Conservation (phyloP, 176 grass and related monocot species). For the Carex littledalei region DNA sequence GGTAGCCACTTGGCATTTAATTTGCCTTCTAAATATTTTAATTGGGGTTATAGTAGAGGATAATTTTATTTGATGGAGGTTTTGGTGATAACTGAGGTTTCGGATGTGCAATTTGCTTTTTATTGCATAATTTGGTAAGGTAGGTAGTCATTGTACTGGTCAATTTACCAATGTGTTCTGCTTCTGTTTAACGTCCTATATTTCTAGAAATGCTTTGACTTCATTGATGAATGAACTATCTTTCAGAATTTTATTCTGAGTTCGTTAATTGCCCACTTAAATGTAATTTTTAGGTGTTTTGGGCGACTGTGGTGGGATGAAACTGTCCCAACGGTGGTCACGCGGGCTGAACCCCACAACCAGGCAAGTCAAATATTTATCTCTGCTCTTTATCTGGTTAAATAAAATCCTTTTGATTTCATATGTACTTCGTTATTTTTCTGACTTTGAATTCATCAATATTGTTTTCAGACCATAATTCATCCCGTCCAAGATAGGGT, state of each 20-base stretch:
- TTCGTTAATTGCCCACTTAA: not conserved
- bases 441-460: not conserved
- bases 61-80: not conserved
- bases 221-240: not conserved
- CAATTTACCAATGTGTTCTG: not conserved
- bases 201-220: not conserved
- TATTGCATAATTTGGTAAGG: not conserved
- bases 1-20: not conserved
- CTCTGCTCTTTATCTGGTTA: not conserved
- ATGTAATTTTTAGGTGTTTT: constrained; percentile 54
- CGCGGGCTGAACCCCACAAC: constrained; percentile 74
- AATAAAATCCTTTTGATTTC: not conserved
- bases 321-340: constrained; percentile 79
- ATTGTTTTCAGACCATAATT: constrained; percentile 37
- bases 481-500: constrained; percentile 68
- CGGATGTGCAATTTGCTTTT: not conserved
- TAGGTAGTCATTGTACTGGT: not conserved
- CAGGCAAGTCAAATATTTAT: constrained; percentile 29
- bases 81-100: not conserved
- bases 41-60: not conserved
- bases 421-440: not conserved
- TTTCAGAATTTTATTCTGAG: not conserved
- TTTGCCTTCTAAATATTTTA: not conserved
- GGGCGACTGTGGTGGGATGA: constrained; percentile 89
- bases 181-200: not conserved